These are phyloP conservation scores for Suillus brevipes DNA, from an alignment of 768 basidiomycete genomes.

Conservation along the genomic window DNA sequence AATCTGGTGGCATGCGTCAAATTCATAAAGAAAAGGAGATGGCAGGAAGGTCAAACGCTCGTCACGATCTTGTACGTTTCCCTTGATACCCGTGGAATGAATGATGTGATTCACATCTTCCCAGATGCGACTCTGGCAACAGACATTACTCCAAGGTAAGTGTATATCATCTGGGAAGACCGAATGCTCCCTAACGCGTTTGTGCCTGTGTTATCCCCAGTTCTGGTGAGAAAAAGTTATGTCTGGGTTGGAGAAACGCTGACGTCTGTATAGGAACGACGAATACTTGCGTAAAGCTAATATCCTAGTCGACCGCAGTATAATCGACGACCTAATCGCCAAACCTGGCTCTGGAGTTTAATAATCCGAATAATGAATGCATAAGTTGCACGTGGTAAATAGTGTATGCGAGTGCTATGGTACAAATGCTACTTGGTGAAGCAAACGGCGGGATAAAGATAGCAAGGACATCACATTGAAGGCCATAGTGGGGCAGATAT, in stretches of 20 bases:
- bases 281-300: conserved; percentile 44
- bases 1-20: conserved; percentile 93
- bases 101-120: not conserved
- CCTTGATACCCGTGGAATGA: not conserved
- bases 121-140: conserved; percentile 85
- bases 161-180: not conserved
- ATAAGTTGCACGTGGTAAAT: conserved; percentile 13
- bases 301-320: conserved; percentile 41
- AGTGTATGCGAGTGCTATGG: conserved; percentile 26
- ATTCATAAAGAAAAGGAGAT: conserved; percentile 67
- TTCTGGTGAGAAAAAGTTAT: conserved; percentile 45
- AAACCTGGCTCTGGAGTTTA: conserved; percentile 13
- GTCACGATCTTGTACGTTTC: conserved; percentile 80
- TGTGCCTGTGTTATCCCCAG: conserved; percentile 21
- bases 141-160: conserved; percentile 87
- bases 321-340: conserved; percentile 42
- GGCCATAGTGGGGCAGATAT: conserved; percentile 25
- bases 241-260: not conserved
- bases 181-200: not conserved
- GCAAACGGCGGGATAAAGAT: conserved; percentile 9
- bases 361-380: conserved; percentile 10
- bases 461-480: conserved; percentile 13
- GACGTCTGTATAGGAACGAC: conserved; percentile 45
- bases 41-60: conserved; percentile 66
- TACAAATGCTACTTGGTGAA: conserved; percentile 26